Percentiles rank a stretch among this genome's conserved stretches.
phyloP scores from a whole-genome alignment of 1,284 basidiomycete species.

The Cryptococcus floricola region DNA sequence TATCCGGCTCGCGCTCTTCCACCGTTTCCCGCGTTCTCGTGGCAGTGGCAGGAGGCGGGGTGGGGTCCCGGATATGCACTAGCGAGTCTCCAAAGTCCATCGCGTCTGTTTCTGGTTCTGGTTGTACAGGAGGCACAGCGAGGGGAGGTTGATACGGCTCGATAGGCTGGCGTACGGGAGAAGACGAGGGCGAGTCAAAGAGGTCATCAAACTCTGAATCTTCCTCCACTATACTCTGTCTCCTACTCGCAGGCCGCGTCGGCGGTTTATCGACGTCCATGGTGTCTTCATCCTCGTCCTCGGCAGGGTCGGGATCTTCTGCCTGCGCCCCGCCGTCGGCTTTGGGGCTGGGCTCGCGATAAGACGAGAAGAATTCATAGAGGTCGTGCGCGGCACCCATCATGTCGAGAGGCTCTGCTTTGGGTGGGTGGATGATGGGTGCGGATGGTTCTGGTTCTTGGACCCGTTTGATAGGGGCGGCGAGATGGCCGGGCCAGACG shows the following conservation, averaged over 20 bases:
- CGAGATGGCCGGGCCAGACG: conserved; percentile 40
- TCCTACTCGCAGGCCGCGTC: too few species aligned
- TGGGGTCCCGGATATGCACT: neutral
- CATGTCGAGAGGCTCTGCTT: conserved; percentile 12
- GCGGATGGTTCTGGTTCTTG: neutral
- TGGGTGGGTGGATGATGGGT: neutral
- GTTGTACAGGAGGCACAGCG: neutral
- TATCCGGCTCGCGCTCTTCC: neutral
- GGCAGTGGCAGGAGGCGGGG: neutral
- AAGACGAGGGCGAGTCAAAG: conserved; percentile 10
- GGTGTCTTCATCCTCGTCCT: neutral
- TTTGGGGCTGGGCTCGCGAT: conserved; percentile 21
- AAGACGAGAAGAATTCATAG: conserved; percentile 33
- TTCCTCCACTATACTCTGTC: neutral
- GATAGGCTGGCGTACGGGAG: conserved; percentile 1
- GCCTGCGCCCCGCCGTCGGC: conserved; percentile 8
- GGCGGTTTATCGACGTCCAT: too few species aligned
- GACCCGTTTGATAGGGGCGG: neutral
- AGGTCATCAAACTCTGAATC: conserved; percentile 30
- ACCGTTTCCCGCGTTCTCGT: too few species aligned
- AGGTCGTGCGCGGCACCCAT: conserved; percentile 26
- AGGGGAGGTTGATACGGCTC: neutral
- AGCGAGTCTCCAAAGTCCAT: neutral
- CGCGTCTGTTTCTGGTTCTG: neutral
- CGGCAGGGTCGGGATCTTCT: conserved; percentile 8